Evolutionary conservation across 23 red algal species (phyloP).

Genomic region (Cyanidium caldarium): DNA sequence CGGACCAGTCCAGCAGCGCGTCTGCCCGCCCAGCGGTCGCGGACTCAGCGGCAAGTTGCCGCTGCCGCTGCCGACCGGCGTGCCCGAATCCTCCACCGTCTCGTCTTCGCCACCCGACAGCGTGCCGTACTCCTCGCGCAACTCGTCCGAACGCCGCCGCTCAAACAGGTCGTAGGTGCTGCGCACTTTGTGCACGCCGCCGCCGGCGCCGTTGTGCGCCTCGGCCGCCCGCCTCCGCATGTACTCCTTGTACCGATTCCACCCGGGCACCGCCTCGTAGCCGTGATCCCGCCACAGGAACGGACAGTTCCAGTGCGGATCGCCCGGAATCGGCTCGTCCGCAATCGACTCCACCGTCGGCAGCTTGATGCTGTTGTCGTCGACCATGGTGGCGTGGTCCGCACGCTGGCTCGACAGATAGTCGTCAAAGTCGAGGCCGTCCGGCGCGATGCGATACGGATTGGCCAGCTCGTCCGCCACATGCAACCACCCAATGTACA

Average conservation of each 20-base stretch:
- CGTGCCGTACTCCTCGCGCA: no score
- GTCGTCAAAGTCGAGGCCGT: constrained; percentile 7
- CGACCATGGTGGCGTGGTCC: constrained; percentile 8
- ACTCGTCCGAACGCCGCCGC: not conserved
- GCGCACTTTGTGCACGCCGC: no score
- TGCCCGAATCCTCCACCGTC: no score
- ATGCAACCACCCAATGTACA: constrained; percentile 5
- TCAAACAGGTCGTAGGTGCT: constrained; percentile 2
- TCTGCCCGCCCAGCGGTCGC: not conserved
- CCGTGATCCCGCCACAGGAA: constrained; percentile 7
- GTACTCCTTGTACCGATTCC: constrained; percentile 3
- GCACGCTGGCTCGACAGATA: constrained; percentile 5
- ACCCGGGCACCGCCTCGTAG: not conserved
- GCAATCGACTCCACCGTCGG: not conserved
- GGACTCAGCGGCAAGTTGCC: no score
- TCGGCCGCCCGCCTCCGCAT: not conserved
- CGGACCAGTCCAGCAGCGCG: not conserved
- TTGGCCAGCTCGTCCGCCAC: constrained; percentile 1
- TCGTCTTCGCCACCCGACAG: no score
- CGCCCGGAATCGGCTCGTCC: not conserved
- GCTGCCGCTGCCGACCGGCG: no score
- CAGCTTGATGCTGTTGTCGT: not conserved
- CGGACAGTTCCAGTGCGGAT: constrained; percentile 5
- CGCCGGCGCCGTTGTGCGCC: not conserved
- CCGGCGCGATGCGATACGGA: not conserved